phyloP scores from a whole-genome alignment of 2,329 filamentous ascomycete genomes.

The Xylaria sp. region DNA sequence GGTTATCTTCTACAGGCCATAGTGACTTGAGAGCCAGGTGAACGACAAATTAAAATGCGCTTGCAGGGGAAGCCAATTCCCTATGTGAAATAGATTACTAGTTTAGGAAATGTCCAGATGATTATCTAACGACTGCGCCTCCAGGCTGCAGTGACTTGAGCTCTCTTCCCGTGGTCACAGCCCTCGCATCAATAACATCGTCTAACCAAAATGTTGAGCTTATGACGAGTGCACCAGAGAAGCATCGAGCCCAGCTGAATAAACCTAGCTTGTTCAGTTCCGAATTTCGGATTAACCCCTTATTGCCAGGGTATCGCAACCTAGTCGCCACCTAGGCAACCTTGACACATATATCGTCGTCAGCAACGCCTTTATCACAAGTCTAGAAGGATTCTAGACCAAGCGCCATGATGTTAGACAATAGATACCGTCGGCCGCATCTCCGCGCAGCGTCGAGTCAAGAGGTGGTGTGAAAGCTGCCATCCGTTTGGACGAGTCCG shows the following conservation, averaged over 20 bases:
- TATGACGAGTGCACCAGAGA: background rate
- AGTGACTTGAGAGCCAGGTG: background rate
- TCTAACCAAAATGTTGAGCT: background rate
- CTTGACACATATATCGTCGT: background rate
- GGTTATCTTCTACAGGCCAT: background rate
- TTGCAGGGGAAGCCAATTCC: background rate
- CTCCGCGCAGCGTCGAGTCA: slow-evolving; percentile 12
- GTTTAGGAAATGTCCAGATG: background rate
- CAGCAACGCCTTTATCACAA: background rate
- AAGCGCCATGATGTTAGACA: background rate
- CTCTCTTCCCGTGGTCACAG: background rate
- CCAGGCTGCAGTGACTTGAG: background rate
- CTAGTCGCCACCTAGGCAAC: background rate
- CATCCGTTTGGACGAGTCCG: slow-evolving; percentile 20
- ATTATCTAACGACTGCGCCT: background rate
- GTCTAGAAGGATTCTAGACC: background rate
- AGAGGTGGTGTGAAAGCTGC: background rate
- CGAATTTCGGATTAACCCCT: background rate
- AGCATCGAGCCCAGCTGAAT: background rate
- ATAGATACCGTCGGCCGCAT: background rate
- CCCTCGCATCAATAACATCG: background rate
- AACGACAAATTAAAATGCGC: background rate
- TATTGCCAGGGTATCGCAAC: background rate
- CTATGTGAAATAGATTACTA: background rate
- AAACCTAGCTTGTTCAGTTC: background rate